Conservation (phyloP, 75 land plant genomes). For the Cupressus sempervirens region DNA sequence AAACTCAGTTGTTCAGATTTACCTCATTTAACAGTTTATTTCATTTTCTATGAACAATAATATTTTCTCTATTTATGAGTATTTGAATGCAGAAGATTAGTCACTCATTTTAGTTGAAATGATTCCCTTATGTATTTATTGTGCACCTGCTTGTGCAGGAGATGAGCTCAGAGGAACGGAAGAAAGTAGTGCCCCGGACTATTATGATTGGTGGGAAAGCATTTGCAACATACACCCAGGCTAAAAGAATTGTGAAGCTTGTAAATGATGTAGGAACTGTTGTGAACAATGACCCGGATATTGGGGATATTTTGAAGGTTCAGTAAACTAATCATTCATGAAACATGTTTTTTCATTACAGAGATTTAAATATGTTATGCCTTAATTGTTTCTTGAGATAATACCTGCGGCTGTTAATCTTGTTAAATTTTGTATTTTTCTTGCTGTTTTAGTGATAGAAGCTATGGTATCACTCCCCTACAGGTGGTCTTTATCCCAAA, state of each 20-base stretch:
- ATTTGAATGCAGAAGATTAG: not conserved
- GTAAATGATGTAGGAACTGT: slow-evolving; percentile 95
- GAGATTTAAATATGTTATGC: not conserved
- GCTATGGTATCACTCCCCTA: slow-evolving; percentile 2
- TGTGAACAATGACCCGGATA: slow-evolving; percentile 85
- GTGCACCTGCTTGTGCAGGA: slow-evolving; percentile 32
- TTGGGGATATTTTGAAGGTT: slow-evolving; percentile 78
- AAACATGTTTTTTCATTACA: not conserved
- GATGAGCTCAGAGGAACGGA: slow-evolving; percentile 74
- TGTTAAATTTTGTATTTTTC: not conserved
- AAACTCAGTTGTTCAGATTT: not conserved
- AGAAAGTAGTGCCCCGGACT: slow-evolving; percentile 72
- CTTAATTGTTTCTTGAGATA: not conserved
- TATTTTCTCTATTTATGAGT: not conserved
- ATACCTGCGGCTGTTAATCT: not conserved
- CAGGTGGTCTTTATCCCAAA: slow-evolving; percentile 98
- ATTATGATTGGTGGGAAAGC: slow-evolving; percentile 98
- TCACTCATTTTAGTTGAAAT: not conserved
- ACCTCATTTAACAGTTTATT: not conserved
- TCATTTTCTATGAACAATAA: not conserved
- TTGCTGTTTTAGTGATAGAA: not conserved
- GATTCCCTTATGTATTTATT: not conserved
- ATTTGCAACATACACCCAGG: slow-evolving; percentile 94
- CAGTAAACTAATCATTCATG: not conserved
- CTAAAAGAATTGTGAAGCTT: slow-evolving; percentile 93